Evolutionary conservation across 441 rosid species (phyloP).

Genomic region (Gossypium schwendimanii): DNA sequence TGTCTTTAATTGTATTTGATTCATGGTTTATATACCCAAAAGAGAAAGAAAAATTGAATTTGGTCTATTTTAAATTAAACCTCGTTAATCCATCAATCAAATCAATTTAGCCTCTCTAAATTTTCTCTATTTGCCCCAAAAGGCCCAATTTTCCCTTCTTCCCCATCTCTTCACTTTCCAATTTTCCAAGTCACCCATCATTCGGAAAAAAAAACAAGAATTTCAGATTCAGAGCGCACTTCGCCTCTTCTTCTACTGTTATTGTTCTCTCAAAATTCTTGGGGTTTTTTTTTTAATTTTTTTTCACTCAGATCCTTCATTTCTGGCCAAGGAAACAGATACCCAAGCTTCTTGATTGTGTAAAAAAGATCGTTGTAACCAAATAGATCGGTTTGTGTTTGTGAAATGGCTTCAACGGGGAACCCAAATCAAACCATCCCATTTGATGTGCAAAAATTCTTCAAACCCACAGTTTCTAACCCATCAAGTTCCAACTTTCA

Average conservation of each 20-base stretch:
- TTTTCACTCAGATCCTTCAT: constrained; percentile 6
- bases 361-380: background rate
- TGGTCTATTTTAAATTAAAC: background rate
- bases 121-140: background rate
- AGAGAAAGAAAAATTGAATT: background rate
- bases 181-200: background rate
- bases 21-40: no score
- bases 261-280: no score
- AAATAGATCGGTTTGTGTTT: background rate
- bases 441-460: constrained; percentile 35
- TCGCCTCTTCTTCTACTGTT: background rate
- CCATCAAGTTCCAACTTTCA: constrained; percentile 9
- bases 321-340: background rate
- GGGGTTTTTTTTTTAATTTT: background rate
- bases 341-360: background rate
- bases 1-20: no score
- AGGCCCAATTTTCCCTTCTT: background rate
- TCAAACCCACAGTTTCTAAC: constrained; percentile 20
- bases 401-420: constrained; percentile 29
- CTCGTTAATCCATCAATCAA: background rate
- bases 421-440: constrained; percentile 24
- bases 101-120: background rate
- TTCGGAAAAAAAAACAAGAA: background rate
- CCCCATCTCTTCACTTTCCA: background rate
- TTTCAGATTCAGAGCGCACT: background rate